Percentiles rank a stretch among this genome's conserved stretches.
Evolutionary conservation across 495 filamentous ascomycete species (phyloP).

Genomic region (Annulohypoxylon bovei): DNA sequence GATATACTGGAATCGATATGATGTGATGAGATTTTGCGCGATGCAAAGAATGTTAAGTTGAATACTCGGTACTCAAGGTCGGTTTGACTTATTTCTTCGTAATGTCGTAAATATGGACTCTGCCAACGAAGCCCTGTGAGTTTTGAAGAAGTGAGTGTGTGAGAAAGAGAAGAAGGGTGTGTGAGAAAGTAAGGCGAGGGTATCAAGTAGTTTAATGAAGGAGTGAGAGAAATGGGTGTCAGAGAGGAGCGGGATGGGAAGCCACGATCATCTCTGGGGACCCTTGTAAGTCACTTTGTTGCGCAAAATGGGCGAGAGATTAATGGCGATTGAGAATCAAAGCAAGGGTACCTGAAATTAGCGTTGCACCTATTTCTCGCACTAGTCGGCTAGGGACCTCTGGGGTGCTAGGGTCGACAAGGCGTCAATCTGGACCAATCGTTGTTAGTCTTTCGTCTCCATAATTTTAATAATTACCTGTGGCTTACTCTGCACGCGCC

Average conservation of each 20-base stretch:
- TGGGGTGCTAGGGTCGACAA: constrained; percentile 13
- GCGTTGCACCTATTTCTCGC: constrained; percentile 32
- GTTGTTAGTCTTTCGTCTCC: constrained; percentile 11
- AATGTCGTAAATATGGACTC: constrained; percentile 57
- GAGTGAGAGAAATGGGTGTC: constrained; percentile 37
- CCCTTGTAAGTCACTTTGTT: constrained; percentile 21
- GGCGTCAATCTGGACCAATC: constrained; percentile 39
- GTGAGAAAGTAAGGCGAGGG: constrained; percentile 24
- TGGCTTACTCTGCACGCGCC: constrained; percentile 13
- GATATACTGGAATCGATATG: constrained; percentile 19
- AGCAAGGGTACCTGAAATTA: constrained; percentile 31
- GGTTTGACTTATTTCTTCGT: constrained; percentile 38
- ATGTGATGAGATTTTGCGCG: constrained; percentile 41
- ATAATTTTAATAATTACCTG: constrained; percentile 14
- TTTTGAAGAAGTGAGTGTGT: constrained; percentile 34
- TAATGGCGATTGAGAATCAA: constrained; percentile 30
- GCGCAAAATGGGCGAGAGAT: constrained; percentile 34
- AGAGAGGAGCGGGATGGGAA: constrained; percentile 28
- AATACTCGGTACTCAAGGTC: constrained; percentile 57
- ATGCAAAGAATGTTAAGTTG: constrained; percentile 51
- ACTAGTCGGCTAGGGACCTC: constrained; percentile 24
- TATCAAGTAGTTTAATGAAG: constrained; percentile 42
- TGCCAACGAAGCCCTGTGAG: constrained; percentile 66
- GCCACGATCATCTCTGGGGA: constrained; percentile 39
- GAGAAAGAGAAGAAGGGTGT: constrained; percentile 13